phyloP scores from a whole-genome alignment of 2,329 filamentous ascomycete genomes.

The Coniochaeta sp. region DNA sequence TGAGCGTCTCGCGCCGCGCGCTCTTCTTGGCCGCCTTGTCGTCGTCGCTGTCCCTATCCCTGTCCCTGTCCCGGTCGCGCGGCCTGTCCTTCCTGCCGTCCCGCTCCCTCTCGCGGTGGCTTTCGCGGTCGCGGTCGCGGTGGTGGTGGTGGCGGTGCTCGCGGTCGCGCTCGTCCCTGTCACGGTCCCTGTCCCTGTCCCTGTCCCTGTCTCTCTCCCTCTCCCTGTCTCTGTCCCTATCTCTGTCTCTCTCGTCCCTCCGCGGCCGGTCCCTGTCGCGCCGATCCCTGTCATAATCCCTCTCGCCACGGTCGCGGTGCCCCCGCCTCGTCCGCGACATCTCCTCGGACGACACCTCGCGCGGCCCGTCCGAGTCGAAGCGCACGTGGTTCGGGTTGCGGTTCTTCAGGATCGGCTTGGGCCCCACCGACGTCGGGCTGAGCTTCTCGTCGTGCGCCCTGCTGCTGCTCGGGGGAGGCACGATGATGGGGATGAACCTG shows the following conservation, averaged over 20 bases:
- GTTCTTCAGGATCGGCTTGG: conserved; percentile 57
- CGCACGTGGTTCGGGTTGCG: conserved; percentile 49
- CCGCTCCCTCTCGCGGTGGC: conserved; percentile 3
- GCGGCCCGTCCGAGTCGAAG: conserved; percentile 38
- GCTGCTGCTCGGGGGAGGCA: conserved; percentile 22
- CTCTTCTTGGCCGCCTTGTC: conserved; percentile 30
- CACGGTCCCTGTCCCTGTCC: conserved; percentile 19
- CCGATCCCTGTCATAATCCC: conserved; percentile 21
- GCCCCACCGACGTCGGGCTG: conserved; percentile 27
- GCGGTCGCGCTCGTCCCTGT: conserved; percentile 20
- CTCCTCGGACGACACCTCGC: conserved; percentile 31
- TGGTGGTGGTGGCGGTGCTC: neutral
- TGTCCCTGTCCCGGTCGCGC: conserved; percentile 2
- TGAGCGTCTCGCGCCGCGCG: conserved; percentile 45
- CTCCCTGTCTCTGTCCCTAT: conserved; percentile 25
- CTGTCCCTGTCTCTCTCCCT: conserved; percentile 22
- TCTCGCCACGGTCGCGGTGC: conserved; percentile 17
- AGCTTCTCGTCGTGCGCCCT: conserved; percentile 14
- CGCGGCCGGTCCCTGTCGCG: conserved; percentile 9
- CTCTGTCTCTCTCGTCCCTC: conserved; percentile 19
- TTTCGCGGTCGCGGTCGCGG: conserved; percentile 11
- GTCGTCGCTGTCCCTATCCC: conserved; percentile 14
- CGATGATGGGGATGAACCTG: conserved; percentile 30
- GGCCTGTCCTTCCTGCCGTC: conserved; percentile 1
- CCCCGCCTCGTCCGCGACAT: conserved; percentile 16